Conservation (phyloP, 352 stramenopile species). For the Globisporangium recalcitrans region DNA sequence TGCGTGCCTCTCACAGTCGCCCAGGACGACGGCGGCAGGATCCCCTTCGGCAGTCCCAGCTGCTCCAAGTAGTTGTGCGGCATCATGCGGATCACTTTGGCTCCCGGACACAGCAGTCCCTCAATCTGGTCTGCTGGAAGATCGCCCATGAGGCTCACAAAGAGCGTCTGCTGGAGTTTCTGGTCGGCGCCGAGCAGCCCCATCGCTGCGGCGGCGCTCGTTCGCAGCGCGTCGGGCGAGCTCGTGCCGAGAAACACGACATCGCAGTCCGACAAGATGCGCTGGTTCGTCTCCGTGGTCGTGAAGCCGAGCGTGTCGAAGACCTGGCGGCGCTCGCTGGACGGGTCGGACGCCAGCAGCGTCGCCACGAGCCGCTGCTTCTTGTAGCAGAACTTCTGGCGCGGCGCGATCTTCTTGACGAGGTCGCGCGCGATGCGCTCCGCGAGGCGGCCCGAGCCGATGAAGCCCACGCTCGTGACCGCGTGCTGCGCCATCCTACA, state of each 20-base stretch:
- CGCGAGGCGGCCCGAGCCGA: constrained; percentile 59
- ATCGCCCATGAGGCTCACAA: constrained; percentile 71
- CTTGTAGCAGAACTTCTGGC: constrained; percentile 66
- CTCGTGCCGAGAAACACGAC: constrained; percentile 66
- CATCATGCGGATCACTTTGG: constrained; percentile 76
- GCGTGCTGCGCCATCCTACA: constrained; percentile 15
- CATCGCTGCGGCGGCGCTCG: constrained; percentile 19
- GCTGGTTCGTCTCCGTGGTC: constrained; percentile 46
- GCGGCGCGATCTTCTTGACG: constrained; percentile 53
- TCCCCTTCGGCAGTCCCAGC: constrained; percentile 43
- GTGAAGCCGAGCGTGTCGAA: constrained; percentile 63
- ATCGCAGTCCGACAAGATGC: constrained; percentile 63
- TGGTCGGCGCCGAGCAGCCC: neutral
- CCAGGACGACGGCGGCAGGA: constrained; percentile 46
- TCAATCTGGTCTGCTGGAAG: constrained; percentile 49
- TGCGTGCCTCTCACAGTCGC: constrained; percentile 48
- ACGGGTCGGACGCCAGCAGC: constrained; percentile 59
- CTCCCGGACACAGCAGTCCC: constrained; percentile 46
- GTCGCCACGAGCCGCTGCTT: constrained; percentile 70
- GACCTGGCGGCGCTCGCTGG: constrained; percentile 44
- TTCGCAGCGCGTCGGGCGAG: constrained; percentile 37
- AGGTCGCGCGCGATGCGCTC: constrained; percentile 58
- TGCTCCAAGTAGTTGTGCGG: constrained; percentile 51
- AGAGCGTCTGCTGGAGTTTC: constrained; percentile 41
- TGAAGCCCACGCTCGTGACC: constrained; percentile 66